Percentiles rank a stretch among this genome's conserved stretches.
Conservation (phyloP, 805 yeast genomes). For the Metschnikowia rubicola region DNA sequence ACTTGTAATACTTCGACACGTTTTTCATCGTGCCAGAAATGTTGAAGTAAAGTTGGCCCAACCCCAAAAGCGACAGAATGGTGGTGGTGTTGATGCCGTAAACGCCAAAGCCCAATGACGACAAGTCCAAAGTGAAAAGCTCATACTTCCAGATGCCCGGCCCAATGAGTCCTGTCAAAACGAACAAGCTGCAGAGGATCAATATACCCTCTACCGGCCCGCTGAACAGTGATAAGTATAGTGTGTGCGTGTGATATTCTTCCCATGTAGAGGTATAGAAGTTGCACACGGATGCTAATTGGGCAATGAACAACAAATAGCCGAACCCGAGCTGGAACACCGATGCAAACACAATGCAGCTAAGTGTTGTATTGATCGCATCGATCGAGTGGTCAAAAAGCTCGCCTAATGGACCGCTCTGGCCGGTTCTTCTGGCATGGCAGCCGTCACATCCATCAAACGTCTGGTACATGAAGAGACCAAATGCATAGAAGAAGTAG, state of each 20-base stretch:
- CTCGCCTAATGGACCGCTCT: constrained; percentile 91
- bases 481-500: constrained; percentile 71
- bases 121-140: constrained; percentile 39
- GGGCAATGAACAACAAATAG: constrained; percentile 56
- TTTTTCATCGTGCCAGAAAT: constrained; percentile 64
- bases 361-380: constrained; percentile 75
- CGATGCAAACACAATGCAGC: constrained; percentile 68
- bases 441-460: constrained; percentile 96
- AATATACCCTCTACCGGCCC: constrained; percentile 96
- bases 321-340: constrained; percentile 76
- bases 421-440: constrained; percentile 95
- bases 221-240: constrained; percentile 72
- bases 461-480: constrained; percentile 86
- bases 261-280: constrained; percentile 94
- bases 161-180: constrained; percentile 66
- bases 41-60: constrained; percentile 57
- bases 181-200: constrained; percentile 52
- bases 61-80: constrained; percentile 49
- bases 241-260: constrained; percentile 83
- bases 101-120: constrained; percentile 25
- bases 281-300: constrained; percentile 72
- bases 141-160: constrained; percentile 60
- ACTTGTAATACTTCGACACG: constrained; percentile 46
- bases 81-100: constrained; percentile 39
- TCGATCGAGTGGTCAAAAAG: constrained; percentile 85